These are phyloP conservation scores for Lipomyces mesembrius DNA, from an alignment of 805 yeast genomes.

Conservation along the genomic window DNA sequence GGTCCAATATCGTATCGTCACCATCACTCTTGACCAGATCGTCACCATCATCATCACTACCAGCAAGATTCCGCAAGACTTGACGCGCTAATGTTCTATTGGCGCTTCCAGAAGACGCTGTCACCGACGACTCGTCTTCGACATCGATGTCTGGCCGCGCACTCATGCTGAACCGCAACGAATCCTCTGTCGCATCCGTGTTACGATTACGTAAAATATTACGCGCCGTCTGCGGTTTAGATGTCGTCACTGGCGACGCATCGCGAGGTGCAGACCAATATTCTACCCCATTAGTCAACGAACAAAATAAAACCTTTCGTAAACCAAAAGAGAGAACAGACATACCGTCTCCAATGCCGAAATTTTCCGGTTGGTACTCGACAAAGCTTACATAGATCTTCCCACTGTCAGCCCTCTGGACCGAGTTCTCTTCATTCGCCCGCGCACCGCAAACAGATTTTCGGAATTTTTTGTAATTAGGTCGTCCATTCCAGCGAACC, in stretches of 20 bases:
- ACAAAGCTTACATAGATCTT: conserved; percentile 10
- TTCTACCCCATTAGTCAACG: conserved; percentile 5
- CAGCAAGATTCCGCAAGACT: background rate
- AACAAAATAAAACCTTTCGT: background rate
- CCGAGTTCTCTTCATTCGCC: background rate
- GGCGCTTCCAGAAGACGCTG: conserved; percentile 2
- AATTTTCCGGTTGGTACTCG: conserved; percentile 26
- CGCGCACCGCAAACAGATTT: conserved; percentile 6
- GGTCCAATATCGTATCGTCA: background rate
- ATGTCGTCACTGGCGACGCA: background rate
- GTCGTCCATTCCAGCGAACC: conserved; percentile 26
- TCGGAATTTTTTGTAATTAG: conserved; percentile 26
- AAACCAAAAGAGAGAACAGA: conserved; percentile 1
- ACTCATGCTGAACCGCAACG: conserved; percentile 17
- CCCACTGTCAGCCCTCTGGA: background rate
- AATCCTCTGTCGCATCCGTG: conserved; percentile 13
- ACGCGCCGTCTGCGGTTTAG: background rate
- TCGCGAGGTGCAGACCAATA: conserved; percentile 25
- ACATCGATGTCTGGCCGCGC: background rate
- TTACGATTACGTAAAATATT: background rate
- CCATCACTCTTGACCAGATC: conserved; percentile 4
- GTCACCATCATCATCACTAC: conserved; percentile 10
- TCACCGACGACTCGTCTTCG: background rate
- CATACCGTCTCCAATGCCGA: conserved; percentile 34
- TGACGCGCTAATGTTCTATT: background rate